Percentiles rank a stretch among this genome's conserved stretches.
These are phyloP conservation scores for Cytospora mali DNA, from an alignment of 2,329 filamentous ascomycete genomes.

Conservation along the genomic window DNA sequence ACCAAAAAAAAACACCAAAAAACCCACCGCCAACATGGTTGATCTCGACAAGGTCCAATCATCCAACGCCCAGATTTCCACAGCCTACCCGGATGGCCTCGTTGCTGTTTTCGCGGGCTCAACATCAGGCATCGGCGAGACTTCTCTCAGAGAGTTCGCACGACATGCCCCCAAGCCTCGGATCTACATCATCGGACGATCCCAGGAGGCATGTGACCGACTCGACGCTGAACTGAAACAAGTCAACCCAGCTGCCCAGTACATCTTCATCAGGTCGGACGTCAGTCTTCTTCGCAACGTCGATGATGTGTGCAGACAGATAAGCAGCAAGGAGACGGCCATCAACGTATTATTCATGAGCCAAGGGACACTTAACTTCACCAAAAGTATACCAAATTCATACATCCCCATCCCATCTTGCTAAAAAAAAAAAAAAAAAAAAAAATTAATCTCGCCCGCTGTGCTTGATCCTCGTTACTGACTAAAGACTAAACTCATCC, in stretches of 20 bases:
- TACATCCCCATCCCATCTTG: too few relatives aligned
- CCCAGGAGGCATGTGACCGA: constrained; percentile 39
- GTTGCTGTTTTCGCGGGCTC: constrained; percentile 56
- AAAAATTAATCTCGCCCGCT: too few relatives aligned
- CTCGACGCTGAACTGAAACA: constrained; percentile 45
- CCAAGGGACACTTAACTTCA: constrained; percentile 40
- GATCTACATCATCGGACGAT: constrained; percentile 56
- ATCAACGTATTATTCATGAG: constrained; percentile 53
- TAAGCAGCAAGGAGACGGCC: constrained; percentile 45
- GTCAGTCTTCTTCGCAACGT: constrained; percentile 53
- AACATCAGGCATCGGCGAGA: constrained; percentile 57
- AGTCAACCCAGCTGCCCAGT: constrained; percentile 47
- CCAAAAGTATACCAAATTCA: constrained; percentile 30
- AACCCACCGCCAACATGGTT: constrained; percentile 11
- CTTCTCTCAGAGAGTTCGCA: constrained; percentile 50
- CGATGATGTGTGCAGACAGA: constrained; percentile 49
- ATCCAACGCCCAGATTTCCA: constrained; percentile 42
- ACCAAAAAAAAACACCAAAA: not conserved
- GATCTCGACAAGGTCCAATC: constrained; percentile 33
- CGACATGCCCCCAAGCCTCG: constrained; percentile 44
- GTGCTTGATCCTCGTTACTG: not conserved
- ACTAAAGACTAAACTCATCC: constrained; percentile 11
- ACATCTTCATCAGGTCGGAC: constrained; percentile 53
- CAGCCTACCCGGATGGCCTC: constrained; percentile 34
- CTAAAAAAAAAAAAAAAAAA: too few relatives aligned